These are phyloP conservation scores for Daldinia sp. DNA, from an alignment of 2,329 filamentous ascomycete species.

Conservation along the genomic window DNA sequence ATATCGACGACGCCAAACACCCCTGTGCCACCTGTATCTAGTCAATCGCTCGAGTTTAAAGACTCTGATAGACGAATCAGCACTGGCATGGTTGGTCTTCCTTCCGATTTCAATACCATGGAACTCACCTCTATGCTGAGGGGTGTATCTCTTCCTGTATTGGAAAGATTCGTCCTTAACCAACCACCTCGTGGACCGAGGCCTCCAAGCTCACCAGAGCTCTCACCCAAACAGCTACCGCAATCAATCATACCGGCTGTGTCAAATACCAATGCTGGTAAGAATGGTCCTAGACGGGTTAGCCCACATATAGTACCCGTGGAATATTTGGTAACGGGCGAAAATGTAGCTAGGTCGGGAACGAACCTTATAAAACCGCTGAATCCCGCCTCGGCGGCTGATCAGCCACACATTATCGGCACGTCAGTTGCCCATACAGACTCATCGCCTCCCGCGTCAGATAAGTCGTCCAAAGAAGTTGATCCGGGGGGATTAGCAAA, in stretches of 20 bases:
- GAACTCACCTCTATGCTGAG: conserved; percentile 44
- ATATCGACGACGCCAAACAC: conserved; percentile 1
- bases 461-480: background rate
- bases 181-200: conserved; percentile 40
- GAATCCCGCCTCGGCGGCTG: background rate
- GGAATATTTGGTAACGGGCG: conserved; percentile 13
- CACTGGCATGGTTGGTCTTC: conserved; percentile 46
- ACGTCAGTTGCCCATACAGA: conserved; percentile 9
- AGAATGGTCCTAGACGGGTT: background rate
- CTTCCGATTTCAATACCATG: conserved; percentile 41
- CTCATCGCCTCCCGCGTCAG: background rate
- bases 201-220: conserved; percentile 44
- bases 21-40: conserved; percentile 8
- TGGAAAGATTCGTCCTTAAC: conserved; percentile 48
- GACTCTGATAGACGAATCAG: conserved; percentile 45
- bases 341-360: conserved; percentile 16
- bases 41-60: conserved; percentile 21
- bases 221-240: conserved; percentile 50
- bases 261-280: background rate
- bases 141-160: conserved; percentile 47
- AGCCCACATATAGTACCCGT: background rate
- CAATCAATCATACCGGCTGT: conserved; percentile 30
- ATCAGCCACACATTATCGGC: conserved; percentile 21
- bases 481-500: conserved; percentile 30
- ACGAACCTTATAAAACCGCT: conserved; percentile 1